Evolutionary conservation across 345 rosid species (phyloP), one percentile per base, ranked within the genome.

Genomic region (Turritis glabra): DNA sequence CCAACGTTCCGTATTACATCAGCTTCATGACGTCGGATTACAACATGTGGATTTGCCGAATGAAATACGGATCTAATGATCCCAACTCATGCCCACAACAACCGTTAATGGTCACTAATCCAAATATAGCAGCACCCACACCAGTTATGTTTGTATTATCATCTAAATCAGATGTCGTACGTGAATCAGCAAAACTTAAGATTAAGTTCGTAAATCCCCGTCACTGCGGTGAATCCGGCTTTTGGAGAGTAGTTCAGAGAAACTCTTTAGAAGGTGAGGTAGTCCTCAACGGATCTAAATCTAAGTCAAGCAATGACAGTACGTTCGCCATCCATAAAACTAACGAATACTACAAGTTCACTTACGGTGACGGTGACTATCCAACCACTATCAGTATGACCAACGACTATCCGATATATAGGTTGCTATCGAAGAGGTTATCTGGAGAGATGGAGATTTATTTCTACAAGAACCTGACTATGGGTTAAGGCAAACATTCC

Each of bases 101-200:
- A 32, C 77, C 77, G 38, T 47, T 73, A 64, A 73, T 73, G 77
- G 35, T 64, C 71, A 64, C 77, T 46, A 8, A 44, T 30, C 77
- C 77, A 64, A 23, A 1, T 7, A 54, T 44, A 17, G 22, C 48
- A 30, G 10, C 47, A 32, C 64, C 65, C 1, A 64, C 71, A 5
- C 77, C 23, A 33, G 46, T 73, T 44, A 23, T 55, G n/a, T 73
- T 73, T 23, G 2, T 21, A 32, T 23, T 64, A 33, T 8, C 18
- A 5, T 9, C 64, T 57, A 22, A 53, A 23, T n/a, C 63, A 52
- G 44, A 40, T 13, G 57, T 52, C 4, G 57, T 52, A 23, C 57
- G 22, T 52, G 57, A 52, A 52, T 52, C 57, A 52, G n/a, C 57
- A 1, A 25, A 55, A 2, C 38, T 73, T 30, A 73, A 19, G 30